These are phyloP conservation scores for Tuber magnatum DNA, from an alignment of 495 filamentous ascomycete genomes.

Conservation along the genomic window DNA sequence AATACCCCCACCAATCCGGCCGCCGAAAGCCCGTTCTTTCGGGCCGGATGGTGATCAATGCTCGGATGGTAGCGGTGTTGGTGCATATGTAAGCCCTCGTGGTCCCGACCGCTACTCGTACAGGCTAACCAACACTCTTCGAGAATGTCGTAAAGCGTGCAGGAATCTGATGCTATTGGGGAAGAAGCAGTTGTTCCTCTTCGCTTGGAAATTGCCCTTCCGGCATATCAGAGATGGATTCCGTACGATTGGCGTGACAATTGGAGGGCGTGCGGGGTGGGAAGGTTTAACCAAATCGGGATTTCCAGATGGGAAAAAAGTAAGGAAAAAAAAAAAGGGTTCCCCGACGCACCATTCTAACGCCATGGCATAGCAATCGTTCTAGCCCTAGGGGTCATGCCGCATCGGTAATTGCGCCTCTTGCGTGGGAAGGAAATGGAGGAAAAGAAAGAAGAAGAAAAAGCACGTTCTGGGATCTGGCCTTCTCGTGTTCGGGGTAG, in stretches of 20 bases:
- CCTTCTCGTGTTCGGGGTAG: not conserved
- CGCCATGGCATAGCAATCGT: not conserved
- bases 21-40: not conserved
- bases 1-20: not conserved
- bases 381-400: not conserved
- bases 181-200: not conserved
- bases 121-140: not conserved
- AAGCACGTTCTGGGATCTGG: not conserved
- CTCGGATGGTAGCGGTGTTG: not conserved
- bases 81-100: not conserved
- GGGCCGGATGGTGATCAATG: slow-evolving; percentile 1
- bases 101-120: not conserved
- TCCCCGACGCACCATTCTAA: not conserved
- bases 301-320: not conserved
- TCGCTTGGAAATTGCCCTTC: not conserved
- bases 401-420: not conserved
- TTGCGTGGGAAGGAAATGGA: not conserved
- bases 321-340: not conserved
- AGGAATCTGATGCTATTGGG: not conserved
- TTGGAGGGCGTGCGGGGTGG: not conserved
- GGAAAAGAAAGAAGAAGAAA: no score
- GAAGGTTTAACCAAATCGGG: not conserved
- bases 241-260: not conserved
- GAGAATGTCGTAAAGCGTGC: not conserved
- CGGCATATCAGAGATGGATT: not conserved